Base-by-base conservation (phyloP, 768 basidiomycete genomes). In the Naganishia kalamii region DNA sequence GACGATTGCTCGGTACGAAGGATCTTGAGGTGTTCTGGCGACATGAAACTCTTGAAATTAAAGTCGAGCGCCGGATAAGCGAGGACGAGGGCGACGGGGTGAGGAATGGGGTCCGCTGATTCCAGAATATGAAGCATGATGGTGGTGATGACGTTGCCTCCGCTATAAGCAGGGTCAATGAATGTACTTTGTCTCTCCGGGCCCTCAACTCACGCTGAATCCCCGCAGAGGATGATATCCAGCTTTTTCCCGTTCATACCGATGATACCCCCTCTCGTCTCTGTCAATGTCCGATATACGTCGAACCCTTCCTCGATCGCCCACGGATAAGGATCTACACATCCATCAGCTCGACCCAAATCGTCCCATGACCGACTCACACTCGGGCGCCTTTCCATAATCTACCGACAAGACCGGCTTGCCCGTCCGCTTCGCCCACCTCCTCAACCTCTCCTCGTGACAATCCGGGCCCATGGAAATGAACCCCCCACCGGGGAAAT, bases 311-410 rank as follows among this genome's bases (percentile, higher is more conserved):
- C 93, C 75, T 98, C 92, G 67, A 92, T 87, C 4, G 92, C 92
- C 77, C 89, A 98, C 0, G 96, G 96, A 77, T 92, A 99, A 13
- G 94, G 96, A 81, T 97, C 94, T 92, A 68, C 43, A 30, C 37
- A 25, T 7, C 29, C 32, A n/a, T 37, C 49, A 54, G 25, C 8
- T 29, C 35, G 25, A 3, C 25, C 15, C 21, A 41, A 54, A 21
- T 4, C 3, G 43, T 4, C 33, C 21, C 21, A 13, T 19, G 27
- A 13, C n/a, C 17, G 21, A 68, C 85, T 77, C 75, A 92, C 91
- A 94, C 82, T 97, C 92, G 5, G 93, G 92, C 25, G 92, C 89
- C 79, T 98, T 99, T 35, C 92, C 91, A 76, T 98, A 98, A 68
- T 98, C 91, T 49, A 98, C 83, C 12, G 89, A 83, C 41, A 98